These are phyloP conservation scores for Arachis monticola DNA, from an alignment of 331 rosid genomes.

Conservation along the genomic window DNA sequence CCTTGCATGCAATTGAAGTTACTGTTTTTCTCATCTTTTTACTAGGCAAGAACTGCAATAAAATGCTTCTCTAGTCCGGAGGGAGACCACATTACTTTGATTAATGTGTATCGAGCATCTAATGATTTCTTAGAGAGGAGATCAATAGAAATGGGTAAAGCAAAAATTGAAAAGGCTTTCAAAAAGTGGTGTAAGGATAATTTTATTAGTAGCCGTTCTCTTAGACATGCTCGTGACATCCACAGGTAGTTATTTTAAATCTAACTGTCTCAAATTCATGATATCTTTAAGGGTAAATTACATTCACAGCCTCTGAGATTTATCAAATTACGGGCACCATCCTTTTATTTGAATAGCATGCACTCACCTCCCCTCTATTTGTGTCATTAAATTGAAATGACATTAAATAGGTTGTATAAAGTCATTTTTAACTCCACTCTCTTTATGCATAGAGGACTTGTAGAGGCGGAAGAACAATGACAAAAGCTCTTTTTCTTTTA, in stretches of 20 bases:
- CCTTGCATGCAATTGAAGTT: slow-evolving; percentile 4
- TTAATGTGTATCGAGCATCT: slow-evolving; percentile 78
- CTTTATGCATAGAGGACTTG: no score
- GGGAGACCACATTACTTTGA: slow-evolving; percentile 87
- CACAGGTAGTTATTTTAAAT: slow-evolving; percentile 58
- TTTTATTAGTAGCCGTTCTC: slow-evolving; percentile 80
- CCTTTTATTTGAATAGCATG: no score
- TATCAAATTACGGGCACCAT: no score
- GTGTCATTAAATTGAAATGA: no score
- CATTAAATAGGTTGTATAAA: no score
- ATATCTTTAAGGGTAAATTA: background rate
- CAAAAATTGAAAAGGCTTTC: slow-evolving; percentile 70
- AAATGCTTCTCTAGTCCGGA: slow-evolving; percentile 84
- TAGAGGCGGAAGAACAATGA: no score
- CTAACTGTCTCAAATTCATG: background rate
- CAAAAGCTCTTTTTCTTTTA: no score
- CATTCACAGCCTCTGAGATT: no score
- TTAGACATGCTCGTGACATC: slow-evolving; percentile 87
- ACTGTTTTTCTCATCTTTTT: slow-evolving; percentile 36
- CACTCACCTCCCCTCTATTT: no score
- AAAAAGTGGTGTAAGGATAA: slow-evolving; percentile 96
- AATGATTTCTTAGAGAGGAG: slow-evolving; percentile 69
- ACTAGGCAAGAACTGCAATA: slow-evolving; percentile 73
- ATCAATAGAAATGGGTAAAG: slow-evolving; percentile 50
- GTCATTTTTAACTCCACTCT: no score